Evolutionary conservation across 1,284 basidiomycete genomes (phyloP).

Genomic region (Paramarasmius palmivorus): DNA sequence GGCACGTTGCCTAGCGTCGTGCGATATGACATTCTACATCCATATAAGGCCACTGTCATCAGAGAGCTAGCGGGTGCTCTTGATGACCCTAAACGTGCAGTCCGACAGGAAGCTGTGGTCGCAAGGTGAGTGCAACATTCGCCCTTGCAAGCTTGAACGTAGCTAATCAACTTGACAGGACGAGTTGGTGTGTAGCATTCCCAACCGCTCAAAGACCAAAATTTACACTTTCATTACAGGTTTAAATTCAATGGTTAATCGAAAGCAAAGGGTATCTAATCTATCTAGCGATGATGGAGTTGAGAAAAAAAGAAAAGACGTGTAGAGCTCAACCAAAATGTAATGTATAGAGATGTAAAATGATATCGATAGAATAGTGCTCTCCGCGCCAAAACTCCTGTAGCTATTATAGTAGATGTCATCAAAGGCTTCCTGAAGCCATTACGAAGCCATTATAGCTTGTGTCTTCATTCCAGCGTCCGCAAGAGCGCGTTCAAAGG

Average conservation of each 20-base stretch:
- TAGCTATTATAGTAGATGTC: slow-evolving; percentile 4
- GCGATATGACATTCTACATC: slow-evolving; percentile 78
- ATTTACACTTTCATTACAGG: slow-evolving; percentile 3
- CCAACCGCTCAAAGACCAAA: neutral
- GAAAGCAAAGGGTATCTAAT: slow-evolving; percentile 9
- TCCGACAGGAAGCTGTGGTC: slow-evolving; percentile 86
- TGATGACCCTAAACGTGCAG: slow-evolving; percentile 83
- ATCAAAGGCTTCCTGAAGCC: slow-evolving; percentile 8
- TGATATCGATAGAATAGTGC: slow-evolving; percentile 1
- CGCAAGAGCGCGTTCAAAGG: slow-evolving; percentile 67
- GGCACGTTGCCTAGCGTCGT: slow-evolving; percentile 72
- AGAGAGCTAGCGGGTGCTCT: slow-evolving; percentile 72
- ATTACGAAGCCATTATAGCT: slow-evolving; percentile 69
- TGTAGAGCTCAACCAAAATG: slow-evolving; percentile 20
- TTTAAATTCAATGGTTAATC: slow-evolving; percentile 47
- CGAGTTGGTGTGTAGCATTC: slow-evolving; percentile 44
- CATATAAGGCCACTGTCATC: slow-evolving; percentile 71
- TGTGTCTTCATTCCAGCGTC: slow-evolving; percentile 74
- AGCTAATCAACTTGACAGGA: slow-evolving; percentile 34
- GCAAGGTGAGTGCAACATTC: slow-evolving; percentile 44
- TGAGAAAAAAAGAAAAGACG: neutral
- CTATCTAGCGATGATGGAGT: neutral
- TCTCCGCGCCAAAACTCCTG: neutral
- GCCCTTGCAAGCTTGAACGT: neutral
- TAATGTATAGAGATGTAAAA: slow-evolving; percentile 22